Conservation (phyloP, 2,329 filamentous ascomycete species). For the Leptographium radiaticola region DNA sequence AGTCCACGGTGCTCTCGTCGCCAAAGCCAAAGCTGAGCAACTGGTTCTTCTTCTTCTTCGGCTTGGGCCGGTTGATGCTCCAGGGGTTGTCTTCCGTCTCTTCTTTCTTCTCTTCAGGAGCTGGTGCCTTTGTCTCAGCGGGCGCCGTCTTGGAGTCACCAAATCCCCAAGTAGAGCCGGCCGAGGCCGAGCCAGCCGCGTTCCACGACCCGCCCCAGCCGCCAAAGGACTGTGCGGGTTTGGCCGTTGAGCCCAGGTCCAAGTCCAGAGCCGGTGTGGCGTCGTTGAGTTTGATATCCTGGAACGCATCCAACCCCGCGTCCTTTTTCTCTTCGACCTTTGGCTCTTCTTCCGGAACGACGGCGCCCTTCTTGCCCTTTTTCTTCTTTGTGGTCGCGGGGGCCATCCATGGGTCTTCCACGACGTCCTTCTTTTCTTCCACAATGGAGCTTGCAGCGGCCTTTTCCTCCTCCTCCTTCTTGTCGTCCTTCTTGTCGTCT, state of each 20-base stretch:
- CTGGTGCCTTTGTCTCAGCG: conserved; percentile 17
- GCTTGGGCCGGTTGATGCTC: conserved; percentile 31
- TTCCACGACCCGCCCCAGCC: conserved; percentile 49
- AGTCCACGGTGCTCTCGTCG: conserved; percentile 21
- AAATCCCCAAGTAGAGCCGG: conserved; percentile 42
- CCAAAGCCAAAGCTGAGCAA: conserved; percentile 33
- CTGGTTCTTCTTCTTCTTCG: conserved; percentile 37
- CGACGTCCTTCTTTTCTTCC: not conserved
- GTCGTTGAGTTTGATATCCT: conserved; percentile 56
- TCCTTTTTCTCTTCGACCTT: conserved; percentile 10
- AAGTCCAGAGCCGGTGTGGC: conserved; percentile 41
- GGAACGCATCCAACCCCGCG: conserved; percentile 40
- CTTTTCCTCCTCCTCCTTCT: not conserved
- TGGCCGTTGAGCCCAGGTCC: conserved; percentile 34
- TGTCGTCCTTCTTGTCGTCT: conserved; percentile 19
- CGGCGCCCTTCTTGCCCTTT: conserved; percentile 34
- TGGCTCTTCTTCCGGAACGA: conserved; percentile 10
- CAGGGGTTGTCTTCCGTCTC: conserved; percentile 34
- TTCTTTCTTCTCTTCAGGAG: conserved; percentile 27
- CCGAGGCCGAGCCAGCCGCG: conserved; percentile 9
- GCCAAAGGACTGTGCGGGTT: conserved; percentile 30
- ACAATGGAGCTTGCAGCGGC: not conserved
- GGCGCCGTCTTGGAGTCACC: conserved; percentile 26
- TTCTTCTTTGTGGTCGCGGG: conserved; percentile 37
- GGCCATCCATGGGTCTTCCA: conserved; percentile 37